phyloP scores from a whole-genome alignment of 1,284 basidiomycete species.

The Erythrobasidium hasegawianum region DNA sequence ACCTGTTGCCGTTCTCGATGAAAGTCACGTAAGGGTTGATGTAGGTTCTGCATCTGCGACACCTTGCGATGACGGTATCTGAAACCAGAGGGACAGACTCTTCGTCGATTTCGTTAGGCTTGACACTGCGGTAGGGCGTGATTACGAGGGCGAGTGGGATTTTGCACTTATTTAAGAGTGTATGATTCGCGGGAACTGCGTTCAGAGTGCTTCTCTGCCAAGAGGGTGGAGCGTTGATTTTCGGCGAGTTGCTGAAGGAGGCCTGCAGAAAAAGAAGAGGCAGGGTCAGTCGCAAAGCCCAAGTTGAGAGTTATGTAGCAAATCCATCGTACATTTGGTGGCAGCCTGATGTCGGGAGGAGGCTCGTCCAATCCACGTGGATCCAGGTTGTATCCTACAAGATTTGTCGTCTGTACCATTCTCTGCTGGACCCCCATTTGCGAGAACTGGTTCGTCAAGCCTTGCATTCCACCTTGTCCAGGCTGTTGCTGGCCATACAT shows the following conservation, averaged over 20 bases:
- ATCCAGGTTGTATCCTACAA: conserved; percentile 84
- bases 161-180: conserved; percentile 86
- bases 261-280: conserved; percentile 49
- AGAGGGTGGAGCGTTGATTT: conserved; percentile 79
- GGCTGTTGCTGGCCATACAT: conserved; percentile 13
- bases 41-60: conserved; percentile 93
- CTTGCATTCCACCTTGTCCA: conserved; percentile 54
- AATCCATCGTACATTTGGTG: conserved; percentile 57
- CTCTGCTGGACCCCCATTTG: conserved; percentile 65
- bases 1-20: conserved; percentile 95
- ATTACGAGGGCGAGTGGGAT: conserved; percentile 86
- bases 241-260: conserved; percentile 72
- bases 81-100: conserved; percentile 72
- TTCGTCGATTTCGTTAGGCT: conserved; percentile 56
- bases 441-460: conserved; percentile 76
- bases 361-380: conserved; percentile 70
- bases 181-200: conserved; percentile 86
- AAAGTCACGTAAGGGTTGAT: conserved; percentile 99
- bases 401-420: conserved; percentile 54
- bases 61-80: conserved; percentile 95
- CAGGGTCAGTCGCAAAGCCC: no score
- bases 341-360: conserved; percentile 84
- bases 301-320: conserved; percentile 39
- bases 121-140: conserved; percentile 82
- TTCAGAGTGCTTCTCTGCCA: conserved; percentile 93